Evolutionary conservation across 2,329 filamentous ascomycete species (phyloP).

Genomic region (Nakataea oryzae): DNA sequence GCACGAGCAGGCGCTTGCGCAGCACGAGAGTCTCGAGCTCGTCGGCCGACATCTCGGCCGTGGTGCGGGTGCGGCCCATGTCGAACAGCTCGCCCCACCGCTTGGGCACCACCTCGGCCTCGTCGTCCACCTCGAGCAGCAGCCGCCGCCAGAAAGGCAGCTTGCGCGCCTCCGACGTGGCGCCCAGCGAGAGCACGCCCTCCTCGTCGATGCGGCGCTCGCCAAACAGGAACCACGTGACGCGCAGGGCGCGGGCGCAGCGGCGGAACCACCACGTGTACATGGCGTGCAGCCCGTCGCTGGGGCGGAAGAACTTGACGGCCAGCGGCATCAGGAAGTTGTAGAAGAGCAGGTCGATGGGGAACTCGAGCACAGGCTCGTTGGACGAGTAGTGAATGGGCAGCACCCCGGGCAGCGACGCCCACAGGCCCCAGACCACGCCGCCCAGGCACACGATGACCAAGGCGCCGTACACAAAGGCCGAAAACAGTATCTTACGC

Average conservation of each 20-base stretch:
- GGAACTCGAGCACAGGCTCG: slow-evolving; percentile 87
- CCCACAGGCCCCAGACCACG: slow-evolving; percentile 83
- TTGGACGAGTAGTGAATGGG: slow-evolving; percentile 92
- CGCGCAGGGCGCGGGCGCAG: slow-evolving; percentile 67
- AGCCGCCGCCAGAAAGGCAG: slow-evolving; percentile 28
- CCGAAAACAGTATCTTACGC: slow-evolving; percentile 92
- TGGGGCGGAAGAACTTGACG: slow-evolving; percentile 74
- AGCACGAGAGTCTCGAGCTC: slow-evolving; percentile 24
- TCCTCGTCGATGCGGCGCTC: slow-evolving; percentile 76
- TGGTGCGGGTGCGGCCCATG: slow-evolving; percentile 24
- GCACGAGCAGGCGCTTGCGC: slow-evolving; percentile 35
- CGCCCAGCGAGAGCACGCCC: slow-evolving; percentile 45
- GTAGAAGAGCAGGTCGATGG: slow-evolving; percentile 88
- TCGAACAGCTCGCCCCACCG: slow-evolving; percentile 48
- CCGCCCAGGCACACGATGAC: slow-evolving; percentile 90
- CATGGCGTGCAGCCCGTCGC: slow-evolving; percentile 71
- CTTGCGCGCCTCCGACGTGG: slow-evolving; percentile 18
- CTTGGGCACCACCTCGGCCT: slow-evolving; percentile 33
- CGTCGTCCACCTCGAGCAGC: slow-evolving; percentile 34
- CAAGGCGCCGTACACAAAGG: slow-evolving; percentile 85
- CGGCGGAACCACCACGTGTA: slow-evolving; percentile 95
- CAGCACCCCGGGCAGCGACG: slow-evolving; percentile 58
- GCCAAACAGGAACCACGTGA: slow-evolving; percentile 90
- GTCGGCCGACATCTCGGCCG: slow-evolving; percentile 25
- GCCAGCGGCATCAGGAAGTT: slow-evolving; percentile 91